A percentile compares a stretch with the other conserved stretches of the same genome.
These are phyloP conservation scores for Colletotrichum plurivorum DNA, from an alignment of 2,329 filamentous ascomycete species.

Conservation along the genomic window DNA sequence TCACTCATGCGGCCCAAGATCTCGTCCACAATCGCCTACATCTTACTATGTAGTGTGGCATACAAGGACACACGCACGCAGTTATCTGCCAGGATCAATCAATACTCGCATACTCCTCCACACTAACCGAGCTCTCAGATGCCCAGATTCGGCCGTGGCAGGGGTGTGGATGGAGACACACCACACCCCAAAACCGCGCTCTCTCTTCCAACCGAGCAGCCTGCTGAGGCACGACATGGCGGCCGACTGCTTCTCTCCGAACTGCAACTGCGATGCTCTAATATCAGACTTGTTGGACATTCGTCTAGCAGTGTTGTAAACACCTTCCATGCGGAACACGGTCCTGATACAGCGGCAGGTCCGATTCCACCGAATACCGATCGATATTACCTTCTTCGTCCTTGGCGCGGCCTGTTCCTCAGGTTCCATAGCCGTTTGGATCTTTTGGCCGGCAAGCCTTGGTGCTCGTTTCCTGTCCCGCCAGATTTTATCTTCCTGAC, in stretches of 20 bases:
- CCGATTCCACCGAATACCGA: no score
- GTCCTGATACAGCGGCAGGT: no score
- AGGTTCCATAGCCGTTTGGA: not conserved
- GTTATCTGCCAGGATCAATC: slow-evolving; percentile 21
- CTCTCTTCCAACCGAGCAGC: not conserved
- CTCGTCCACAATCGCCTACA: slow-evolving; percentile 7
- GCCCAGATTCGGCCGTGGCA: slow-evolving; percentile 17
- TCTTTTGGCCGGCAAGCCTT: not conserved
- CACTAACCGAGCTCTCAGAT: slow-evolving; percentile 22
- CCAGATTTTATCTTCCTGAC: slow-evolving; percentile 6
- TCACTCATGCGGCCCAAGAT: slow-evolving; percentile 36
- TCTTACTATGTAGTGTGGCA: not conserved
- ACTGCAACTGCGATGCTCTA: not conserved
- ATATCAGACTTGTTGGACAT: not conserved
- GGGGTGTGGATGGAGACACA: slow-evolving; percentile 8
- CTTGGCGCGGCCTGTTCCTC: not conserved
- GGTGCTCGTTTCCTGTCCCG: not conserved
- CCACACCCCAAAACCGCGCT: not conserved
- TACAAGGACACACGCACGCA: slow-evolving; percentile 6
- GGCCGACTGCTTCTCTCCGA: not conserved
- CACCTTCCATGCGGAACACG: not conserved
- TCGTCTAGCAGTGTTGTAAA: not conserved
- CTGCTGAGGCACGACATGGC: not conserved
- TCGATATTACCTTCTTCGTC: no score
- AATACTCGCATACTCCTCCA: slow-evolving; percentile 2